A percentile compares a stretch with the other conserved stretches of the same genome.
These are phyloP conservation scores for Suhomyces bribrorum DNA, from an alignment of 1,139 yeast genomes.

Conservation along the genomic window DNA sequence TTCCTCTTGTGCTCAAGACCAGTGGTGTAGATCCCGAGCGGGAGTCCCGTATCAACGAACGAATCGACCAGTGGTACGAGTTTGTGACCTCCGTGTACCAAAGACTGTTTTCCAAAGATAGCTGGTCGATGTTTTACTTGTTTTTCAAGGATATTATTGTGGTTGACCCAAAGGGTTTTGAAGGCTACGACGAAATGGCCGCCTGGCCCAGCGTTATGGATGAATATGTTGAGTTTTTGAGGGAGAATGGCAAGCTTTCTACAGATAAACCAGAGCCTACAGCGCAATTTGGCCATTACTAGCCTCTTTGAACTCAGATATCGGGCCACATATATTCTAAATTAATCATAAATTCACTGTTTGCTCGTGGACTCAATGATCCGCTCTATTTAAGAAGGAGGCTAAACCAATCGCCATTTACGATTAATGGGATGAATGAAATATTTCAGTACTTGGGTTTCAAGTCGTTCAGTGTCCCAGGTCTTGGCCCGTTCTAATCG, in stretches of 20 bases:
- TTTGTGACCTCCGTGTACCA: slow-evolving; percentile 45
- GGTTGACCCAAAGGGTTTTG: slow-evolving; percentile 48
- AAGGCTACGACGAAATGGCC: slow-evolving; percentile 69
- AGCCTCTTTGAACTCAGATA: too few species aligned
- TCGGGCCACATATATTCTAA: too few species aligned
- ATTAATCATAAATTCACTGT: too few species aligned
- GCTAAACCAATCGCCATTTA: too few species aligned
- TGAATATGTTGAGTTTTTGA: slow-evolving; percentile 68
- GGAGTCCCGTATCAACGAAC: slow-evolving; percentile 11
- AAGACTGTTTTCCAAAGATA: slow-evolving; percentile 61
- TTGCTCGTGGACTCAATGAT: too few species aligned
- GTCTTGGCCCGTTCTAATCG: too few species aligned
- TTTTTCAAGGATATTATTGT: slow-evolving; percentile 57
- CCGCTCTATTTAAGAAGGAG: too few species aligned
- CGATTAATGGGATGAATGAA: too few species aligned
- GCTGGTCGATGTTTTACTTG: slow-evolving; percentile 81
- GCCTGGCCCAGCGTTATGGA: slow-evolving; percentile 95
- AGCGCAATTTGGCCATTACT: too few species aligned
- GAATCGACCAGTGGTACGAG: slow-evolving; percentile 53
- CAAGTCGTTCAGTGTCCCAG: too few species aligned
- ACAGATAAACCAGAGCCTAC: slow-evolving; percentile 1
- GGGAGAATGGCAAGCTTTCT: slow-evolving; percentile 28
- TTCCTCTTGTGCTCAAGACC: slow-evolving; percentile 29
- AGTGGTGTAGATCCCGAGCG: neutral
- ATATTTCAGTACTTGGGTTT: too few species aligned